A percentile compares a stretch with the other conserved stretches of the same genome.
Conservation (phyloP, 805 yeast genomes). For the Ogataea methanolica region DNA sequence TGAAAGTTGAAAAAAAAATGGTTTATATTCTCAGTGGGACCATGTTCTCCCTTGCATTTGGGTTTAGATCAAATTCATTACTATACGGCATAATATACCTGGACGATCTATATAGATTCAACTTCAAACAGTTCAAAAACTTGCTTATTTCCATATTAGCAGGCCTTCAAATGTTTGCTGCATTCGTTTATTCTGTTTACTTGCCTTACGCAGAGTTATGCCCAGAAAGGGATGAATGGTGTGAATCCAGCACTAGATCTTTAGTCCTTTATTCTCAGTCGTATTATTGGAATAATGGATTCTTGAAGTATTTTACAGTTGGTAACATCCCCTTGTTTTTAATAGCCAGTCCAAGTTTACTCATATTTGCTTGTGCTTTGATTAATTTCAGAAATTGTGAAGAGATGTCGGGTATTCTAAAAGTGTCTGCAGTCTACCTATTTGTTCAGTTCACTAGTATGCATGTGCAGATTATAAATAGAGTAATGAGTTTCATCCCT, state of each 20-base stretch:
- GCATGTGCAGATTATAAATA: slow-evolving; percentile 82
- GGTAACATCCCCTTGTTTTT: slow-evolving; percentile 80
- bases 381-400: slow-evolving; percentile 28
- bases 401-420: slow-evolving; percentile 34
- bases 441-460: slow-evolving; percentile 54
- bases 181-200: slow-evolving; percentile 44
- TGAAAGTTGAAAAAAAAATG: slow-evolving; percentile 1
- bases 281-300: slow-evolving; percentile 83
- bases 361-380: slow-evolving; percentile 39
- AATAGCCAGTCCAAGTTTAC: slow-evolving; percentile 65
- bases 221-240: slow-evolving; percentile 77
- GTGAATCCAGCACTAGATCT: slow-evolving; percentile 50
- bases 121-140: slow-evolving; percentile 5
- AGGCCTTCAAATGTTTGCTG: slow-evolving; percentile 50
- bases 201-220: slow-evolving; percentile 60
- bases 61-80: slow-evolving; percentile 72
- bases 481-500: slow-evolving; percentile 77
- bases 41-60: slow-evolving; percentile 50
- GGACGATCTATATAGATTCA: slow-evolving; percentile 42
- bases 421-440: slow-evolving; percentile 40
- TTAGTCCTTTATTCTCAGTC: slow-evolving; percentile 69
- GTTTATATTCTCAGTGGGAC: slow-evolving; percentile 46
- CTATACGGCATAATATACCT: slow-evolving; percentile 66
- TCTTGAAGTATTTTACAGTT: slow-evolving; percentile 75
- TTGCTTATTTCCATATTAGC: slow-evolving; percentile 37